Conservation (phyloP, 257 asterid species). For the Penstemon barbatus region DNA sequence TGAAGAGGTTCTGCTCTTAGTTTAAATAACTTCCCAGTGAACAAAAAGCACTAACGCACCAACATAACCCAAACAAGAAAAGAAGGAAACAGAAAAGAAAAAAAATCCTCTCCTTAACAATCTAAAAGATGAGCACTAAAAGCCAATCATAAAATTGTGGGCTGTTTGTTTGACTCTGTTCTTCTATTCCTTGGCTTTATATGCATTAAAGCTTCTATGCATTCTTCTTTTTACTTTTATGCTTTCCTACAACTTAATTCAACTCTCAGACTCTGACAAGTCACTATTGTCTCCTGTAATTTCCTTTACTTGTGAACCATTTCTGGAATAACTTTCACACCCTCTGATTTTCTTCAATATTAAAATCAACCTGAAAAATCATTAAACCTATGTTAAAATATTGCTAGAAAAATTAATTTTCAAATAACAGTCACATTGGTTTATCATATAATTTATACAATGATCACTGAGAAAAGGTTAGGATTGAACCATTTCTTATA, state of each 20-base stretch:
- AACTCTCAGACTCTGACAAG: conserved; percentile 15
- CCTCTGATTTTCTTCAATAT: conserved; percentile 24
- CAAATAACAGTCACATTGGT: background rate
- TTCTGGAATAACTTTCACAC: conserved; percentile 20
- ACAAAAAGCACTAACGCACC: background rate
- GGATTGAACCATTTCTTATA: too few relatives aligned
- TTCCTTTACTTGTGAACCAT: conserved; percentile 19
- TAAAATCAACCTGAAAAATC: conserved; percentile 20
- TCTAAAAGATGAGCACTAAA: background rate
- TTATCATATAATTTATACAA: background rate
- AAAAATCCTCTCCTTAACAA: background rate
- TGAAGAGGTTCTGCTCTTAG: too few relatives aligned
- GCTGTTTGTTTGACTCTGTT: background rate
- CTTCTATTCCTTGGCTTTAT: background rate
- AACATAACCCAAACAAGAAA: background rate
- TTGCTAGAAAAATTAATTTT: background rate
- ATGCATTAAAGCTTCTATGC: background rate
- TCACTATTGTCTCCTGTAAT: conserved; percentile 14
- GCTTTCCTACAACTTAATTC: conserved; percentile 12
- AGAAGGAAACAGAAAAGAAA: too few relatives aligned
- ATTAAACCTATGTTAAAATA: background rate
- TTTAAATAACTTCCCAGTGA: background rate
- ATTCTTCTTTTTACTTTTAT: background rate
- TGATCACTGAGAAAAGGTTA: too few relatives aligned
- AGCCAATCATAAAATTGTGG: background rate